Conservation (phyloP, 2,329 filamentous ascomycete species). For the Colletotrichum ledebouriae region DNA sequence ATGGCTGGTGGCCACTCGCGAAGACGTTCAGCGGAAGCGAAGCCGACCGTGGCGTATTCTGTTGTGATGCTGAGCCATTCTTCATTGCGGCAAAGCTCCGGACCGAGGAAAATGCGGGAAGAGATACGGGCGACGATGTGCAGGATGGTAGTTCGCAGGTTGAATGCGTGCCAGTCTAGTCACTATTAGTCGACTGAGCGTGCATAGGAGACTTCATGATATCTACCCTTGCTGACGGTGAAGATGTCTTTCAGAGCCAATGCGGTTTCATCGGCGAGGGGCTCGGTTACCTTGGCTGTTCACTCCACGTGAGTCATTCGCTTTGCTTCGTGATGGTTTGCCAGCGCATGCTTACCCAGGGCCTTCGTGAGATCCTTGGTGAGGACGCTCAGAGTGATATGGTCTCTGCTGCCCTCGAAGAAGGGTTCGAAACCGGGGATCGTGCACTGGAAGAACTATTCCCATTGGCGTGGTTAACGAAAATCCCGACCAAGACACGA, state of each 20-base stretch:
- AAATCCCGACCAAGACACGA: neutral
- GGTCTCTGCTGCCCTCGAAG: constrained; percentile 18
- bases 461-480: neutral
- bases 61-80: constrained; percentile 61
- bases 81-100: constrained; percentile 58
- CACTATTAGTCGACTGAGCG: neutral
- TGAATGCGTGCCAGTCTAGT: constrained; percentile 44
- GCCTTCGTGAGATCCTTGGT: constrained; percentile 34
- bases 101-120: constrained; percentile 63
- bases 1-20: constrained; percentile 56
- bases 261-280: constrained; percentile 26
- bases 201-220: neutral
- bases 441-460: constrained; percentile 24
- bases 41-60: constrained; percentile 57
- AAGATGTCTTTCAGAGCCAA: constrained; percentile 19
- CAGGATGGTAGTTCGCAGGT: constrained; percentile 23
- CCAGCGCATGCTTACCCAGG: constrained; percentile 2
- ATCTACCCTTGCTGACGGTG: constrained; percentile 1
- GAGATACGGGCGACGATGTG: constrained; percentile 62
- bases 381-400: constrained; percentile 14
- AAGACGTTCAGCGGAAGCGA: constrained; percentile 54
- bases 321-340: too few relatives aligned
- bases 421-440: constrained; percentile 20
- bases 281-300: constrained; percentile 34
- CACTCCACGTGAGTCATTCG: neutral